Evolutionary conservation across 768 basidiomycete genomes (phyloP), one percentile per base, ranked within the genome.

Genomic region (Serendipita vermifera): DNA sequence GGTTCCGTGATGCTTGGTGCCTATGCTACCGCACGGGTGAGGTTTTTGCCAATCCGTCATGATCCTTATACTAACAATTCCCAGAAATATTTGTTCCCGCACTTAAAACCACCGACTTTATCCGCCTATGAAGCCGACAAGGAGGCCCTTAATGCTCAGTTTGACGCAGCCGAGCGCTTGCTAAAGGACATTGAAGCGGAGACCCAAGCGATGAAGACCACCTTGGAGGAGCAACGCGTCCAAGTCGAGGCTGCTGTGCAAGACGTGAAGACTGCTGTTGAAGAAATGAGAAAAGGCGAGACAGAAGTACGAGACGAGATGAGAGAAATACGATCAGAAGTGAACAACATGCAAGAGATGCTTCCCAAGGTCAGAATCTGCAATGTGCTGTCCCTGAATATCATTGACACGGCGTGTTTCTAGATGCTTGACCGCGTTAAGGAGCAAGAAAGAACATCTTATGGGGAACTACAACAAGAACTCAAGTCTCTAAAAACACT

Each of bases 401-500:
- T 58, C 32, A 26, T 38, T 59, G 48, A 43, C 56, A 38, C 58
- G 24, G 54, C 31, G 17, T 57, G 43, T 13, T 35, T 55, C 5
- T 60, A 98, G 93, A 88, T 97, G 87, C 84, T 96, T 55, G 89
- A 96, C 56, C 92, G 88, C 71, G 88, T 85, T 66, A 87, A 90
- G 66, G 84, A 89, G 55, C 76, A 79, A 13, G 91, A 96, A 68
- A 77, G 80, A 20, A 81, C 85, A 58, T 87, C 90, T 1, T 74
- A 97, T 13, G 71, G 76, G 55, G 94, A 97, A 62, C 75, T 98
- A 11, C 92, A 96, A 63, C 83, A 90, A 62, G 94, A 98, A 65
- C 77, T 98, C 63, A 91, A 92, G 65, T 97, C 93, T 0, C 73
- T 98, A 59, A 97, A 97, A 67, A 81, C 92, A 0, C 75, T 98